Conservation (phyloP, 2,329 filamentous ascomycete genomes). For the Paracoccidioides lutzii region DNA sequence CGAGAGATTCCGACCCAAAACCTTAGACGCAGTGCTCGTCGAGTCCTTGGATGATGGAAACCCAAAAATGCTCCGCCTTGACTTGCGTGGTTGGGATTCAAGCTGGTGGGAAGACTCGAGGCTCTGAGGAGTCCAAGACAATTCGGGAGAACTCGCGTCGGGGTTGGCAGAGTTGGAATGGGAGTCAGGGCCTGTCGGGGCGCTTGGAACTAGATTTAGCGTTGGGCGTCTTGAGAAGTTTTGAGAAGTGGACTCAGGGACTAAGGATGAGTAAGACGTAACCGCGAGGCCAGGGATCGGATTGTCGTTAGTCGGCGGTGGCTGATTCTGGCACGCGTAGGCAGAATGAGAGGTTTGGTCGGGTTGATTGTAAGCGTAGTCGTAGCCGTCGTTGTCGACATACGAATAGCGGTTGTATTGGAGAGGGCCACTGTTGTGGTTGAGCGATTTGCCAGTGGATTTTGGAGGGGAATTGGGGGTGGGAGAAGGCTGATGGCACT, state of each 20-base stretch:
- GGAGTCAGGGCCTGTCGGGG: background rate
- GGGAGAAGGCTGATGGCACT: background rate
- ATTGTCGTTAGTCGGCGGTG: background rate
- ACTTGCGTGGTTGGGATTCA: slow-evolving; percentile 11
- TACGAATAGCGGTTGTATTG: background rate
- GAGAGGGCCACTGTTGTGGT: background rate
- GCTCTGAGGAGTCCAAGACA: slow-evolving; percentile 8
- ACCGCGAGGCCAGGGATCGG: background rate
- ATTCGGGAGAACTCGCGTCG: slow-evolving; percentile 3
- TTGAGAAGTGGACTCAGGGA: background rate
- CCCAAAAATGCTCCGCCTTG: slow-evolving; percentile 15
- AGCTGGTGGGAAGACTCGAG: slow-evolving; percentile 7
- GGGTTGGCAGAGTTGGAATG: background rate
- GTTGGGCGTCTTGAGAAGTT: slow-evolving; percentile 3
- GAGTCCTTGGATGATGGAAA: slow-evolving; percentile 11
- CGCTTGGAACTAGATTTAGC: slow-evolving; percentile 8
- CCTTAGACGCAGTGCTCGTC: slow-evolving; percentile 4
- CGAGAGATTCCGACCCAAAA: slow-evolving; percentile 17
- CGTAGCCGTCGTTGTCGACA: slow-evolving; percentile 3
- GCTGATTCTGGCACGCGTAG: background rate
- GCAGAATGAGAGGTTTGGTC: slow-evolving; percentile 6
- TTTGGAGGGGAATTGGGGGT: background rate
- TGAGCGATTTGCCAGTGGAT: background rate
- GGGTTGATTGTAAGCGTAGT: slow-evolving; percentile 8
- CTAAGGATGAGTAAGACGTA: background rate